Conservation (phyloP, 768 basidiomycete species). For the Boletus subcaerulescens region DNA sequence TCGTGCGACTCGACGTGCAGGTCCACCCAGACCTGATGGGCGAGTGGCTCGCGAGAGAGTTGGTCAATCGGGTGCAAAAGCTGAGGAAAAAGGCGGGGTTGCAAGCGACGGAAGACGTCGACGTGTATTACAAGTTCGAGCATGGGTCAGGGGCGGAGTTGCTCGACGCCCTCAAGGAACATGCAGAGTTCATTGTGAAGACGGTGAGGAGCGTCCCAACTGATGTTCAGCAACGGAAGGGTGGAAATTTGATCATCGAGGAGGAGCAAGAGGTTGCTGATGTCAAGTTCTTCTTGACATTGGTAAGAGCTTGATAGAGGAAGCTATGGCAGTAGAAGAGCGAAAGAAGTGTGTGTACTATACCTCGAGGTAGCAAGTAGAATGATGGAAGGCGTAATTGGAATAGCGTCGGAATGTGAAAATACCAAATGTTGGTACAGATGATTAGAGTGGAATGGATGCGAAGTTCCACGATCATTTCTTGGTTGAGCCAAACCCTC, state of each 20-base stretch:
- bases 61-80: constrained; percentile 92
- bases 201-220: constrained; percentile 71
- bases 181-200: constrained; percentile 67
- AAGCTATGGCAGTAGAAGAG: not conserved
- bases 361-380: constrained; percentile 17
- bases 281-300: constrained; percentile 67
- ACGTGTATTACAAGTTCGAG: constrained; percentile 82
- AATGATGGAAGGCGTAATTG: not conserved
- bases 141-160: constrained; percentile 64
- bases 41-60: constrained; percentile 86
- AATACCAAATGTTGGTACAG: constrained; percentile 19
- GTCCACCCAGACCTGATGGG: constrained; percentile 81
- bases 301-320: constrained; percentile 42
- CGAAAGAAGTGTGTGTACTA: constrained; percentile 8
- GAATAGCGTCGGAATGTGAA: constrained; percentile 5
- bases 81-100: constrained; percentile 93
- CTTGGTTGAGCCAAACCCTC: constrained; percentile 85
- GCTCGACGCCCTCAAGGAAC: constrained; percentile 57
- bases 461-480: constrained; percentile 43
- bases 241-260: constrained; percentile 59
- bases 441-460: not conserved
- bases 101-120: constrained; percentile 91
- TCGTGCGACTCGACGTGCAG: constrained; percentile 87
- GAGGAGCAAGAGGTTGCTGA: constrained; percentile 89
- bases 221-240: constrained; percentile 52